Evolutionary conservation across 176 grass and related monocot genomes (phyloP), one percentile per base, ranked within the genome.

Genomic region (Urochloa ruziziensis): DNA sequence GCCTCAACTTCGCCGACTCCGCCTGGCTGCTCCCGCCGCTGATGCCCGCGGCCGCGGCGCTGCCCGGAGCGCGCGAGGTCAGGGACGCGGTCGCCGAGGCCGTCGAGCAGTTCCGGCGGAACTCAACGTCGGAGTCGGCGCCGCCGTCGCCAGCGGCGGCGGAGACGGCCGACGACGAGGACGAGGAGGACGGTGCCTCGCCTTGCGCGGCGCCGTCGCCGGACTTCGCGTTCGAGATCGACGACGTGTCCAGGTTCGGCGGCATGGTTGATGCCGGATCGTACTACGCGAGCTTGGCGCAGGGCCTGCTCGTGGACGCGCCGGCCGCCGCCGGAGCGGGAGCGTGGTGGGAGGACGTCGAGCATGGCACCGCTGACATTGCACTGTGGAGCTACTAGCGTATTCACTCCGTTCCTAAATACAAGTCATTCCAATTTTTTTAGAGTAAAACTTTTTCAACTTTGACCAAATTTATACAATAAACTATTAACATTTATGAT

Each of bases 1-100:
- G 83, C 81, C 88, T 97, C 33, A 97, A 94, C 78, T 97, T 97
- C 84, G 76, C 90, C 9, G 80, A 94, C 77, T 94, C 92, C 6
- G 92, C 86, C 0, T 85, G 77, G 80, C 60, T 81, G 59, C 83
- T 91, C 47, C 83, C 85, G 75, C 43, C 77, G 27, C 60, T 17
- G 4, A 62, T 43, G 37, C 75, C 52, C 15, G 33, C 23, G 33
- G 21, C 4, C 10, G 5, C 67, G 25, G 8, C 23, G 4, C 53
- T 70, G 82, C 70, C 51, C 2, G 64, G 36, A n/a, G 64, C 63
- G 13, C 34, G 68, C 19, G 90, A 86, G 23, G 12, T 95, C 29
- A 91, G 82, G 46, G 39, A 25, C 24, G 79, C 72, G 17, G 89
- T 90, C 15, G 56, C 76, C 10, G 74, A 79, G 49, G 83, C 80